These are phyloP conservation scores for Colletotrichum phormii DNA, from an alignment of 2,329 filamentous ascomycete genomes.

Conservation along the genomic window DNA sequence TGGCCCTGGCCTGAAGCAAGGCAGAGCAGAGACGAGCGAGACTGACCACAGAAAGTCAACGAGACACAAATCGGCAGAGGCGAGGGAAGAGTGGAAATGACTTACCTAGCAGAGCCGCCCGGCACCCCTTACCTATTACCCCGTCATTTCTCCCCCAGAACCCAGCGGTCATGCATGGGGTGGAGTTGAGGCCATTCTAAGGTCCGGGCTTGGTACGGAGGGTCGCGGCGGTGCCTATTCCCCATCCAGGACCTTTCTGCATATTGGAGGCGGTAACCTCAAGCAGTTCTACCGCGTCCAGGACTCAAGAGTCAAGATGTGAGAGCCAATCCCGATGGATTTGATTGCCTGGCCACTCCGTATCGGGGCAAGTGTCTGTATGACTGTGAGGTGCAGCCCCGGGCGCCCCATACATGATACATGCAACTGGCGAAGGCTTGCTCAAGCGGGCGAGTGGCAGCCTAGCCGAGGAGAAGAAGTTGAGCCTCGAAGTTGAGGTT, in stretches of 20 bases:
- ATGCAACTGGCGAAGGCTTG: neutral
- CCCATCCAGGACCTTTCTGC: neutral
- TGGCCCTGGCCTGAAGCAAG: neutral
- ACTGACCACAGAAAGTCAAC: neutral
- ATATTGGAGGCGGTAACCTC: neutral
- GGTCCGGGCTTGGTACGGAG: slow-evolving; percentile 4
- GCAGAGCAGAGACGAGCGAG: neutral
- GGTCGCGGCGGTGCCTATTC: neutral
- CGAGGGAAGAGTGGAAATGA: neutral
- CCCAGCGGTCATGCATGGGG: neutral
- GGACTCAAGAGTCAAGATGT: too few species aligned
- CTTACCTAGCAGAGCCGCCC: slow-evolving; percentile 1
- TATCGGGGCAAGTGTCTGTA: neutral
- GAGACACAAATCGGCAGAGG: neutral
- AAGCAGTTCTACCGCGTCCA: too few species aligned
- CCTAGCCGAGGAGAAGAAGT: neutral
- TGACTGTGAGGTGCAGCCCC: neutral
- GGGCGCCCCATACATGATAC: neutral
- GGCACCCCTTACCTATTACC: neutral
- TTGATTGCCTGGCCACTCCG: neutral
- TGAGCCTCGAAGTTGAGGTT: slow-evolving; percentile 1
- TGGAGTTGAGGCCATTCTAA: slow-evolving; percentile 13
- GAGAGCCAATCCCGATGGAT: neutral
- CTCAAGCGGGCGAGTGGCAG: neutral
- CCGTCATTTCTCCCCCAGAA: neutral